Evolutionary conservation across 2,329 filamentous ascomycete genomes (phyloP).

Genomic region (Exophiala alcalophila): DNA sequence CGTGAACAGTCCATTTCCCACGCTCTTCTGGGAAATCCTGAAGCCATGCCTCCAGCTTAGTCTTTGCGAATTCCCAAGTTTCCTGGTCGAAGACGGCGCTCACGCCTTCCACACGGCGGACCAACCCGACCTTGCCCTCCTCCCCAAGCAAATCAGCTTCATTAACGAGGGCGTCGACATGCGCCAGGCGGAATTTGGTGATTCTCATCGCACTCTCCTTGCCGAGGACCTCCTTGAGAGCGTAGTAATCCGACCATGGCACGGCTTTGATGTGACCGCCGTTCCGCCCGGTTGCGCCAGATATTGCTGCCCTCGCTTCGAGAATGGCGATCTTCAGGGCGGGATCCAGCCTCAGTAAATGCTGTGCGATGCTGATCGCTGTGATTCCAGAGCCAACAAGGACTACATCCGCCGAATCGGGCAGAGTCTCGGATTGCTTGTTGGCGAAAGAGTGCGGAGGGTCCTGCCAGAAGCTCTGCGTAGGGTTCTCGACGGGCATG

Average conservation of each 20-base stretch:
- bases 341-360: conserved; percentile 33
- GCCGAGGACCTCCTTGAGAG: conserved; percentile 18
- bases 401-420: conserved; percentile 32
- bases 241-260: conserved; percentile 21
- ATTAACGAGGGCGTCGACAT: conserved; percentile 22
- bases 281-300: conserved; percentile 40
- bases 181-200: conserved; percentile 31
- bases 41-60: conserved; percentile 17
- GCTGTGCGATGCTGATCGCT: conserved; percentile 35
- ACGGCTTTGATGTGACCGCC: conserved; percentile 36
- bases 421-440: conserved; percentile 25
- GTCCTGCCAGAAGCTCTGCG: conserved; percentile 37
- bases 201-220: conserved; percentile 29
- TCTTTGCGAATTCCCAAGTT: conserved; percentile 20
- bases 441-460: conserved; percentile 31
- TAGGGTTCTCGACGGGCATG: conserved; percentile 38
- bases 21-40: conserved; percentile 25
- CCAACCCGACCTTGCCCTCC: conserved; percentile 26
- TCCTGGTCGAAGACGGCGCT: conserved; percentile 19
- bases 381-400: conserved; percentile 41
- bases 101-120: conserved; percentile 19
- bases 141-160: conserved; percentile 23
- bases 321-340: conserved; percentile 34
- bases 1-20: conserved; percentile 14
- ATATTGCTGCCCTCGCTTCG: conserved; percentile 38